These are phyloP conservation scores for Saccharomycopsis lassenensis DNA, from an alignment of 805 yeast genomes.

Conservation along the genomic window DNA sequence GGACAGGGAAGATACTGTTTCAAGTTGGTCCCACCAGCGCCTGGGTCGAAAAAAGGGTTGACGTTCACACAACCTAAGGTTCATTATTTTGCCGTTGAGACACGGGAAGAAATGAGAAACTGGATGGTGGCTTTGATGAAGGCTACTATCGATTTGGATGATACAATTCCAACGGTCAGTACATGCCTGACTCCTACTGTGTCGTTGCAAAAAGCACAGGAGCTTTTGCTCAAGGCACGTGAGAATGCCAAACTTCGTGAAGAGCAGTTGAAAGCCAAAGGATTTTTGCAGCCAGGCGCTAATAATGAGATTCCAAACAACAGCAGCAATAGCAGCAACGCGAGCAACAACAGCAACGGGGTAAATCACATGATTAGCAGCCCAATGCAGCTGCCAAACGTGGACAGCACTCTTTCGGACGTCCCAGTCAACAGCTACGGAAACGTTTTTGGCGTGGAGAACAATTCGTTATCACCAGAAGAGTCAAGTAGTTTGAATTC, in stretches of 20 bases:
- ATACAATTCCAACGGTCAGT: constrained; percentile 79
- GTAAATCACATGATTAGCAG: not conserved
- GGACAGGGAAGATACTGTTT: constrained; percentile 93
- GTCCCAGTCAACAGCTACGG: not conserved
- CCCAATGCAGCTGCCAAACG: constrained; percentile 1
- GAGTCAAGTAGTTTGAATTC: constrained; percentile 7
- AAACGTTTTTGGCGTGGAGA: constrained; percentile 2
- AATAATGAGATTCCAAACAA: not conserved
- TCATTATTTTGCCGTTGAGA: constrained; percentile 92
- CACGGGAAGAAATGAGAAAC: constrained; percentile 79
- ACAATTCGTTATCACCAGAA: constrained; percentile 6
- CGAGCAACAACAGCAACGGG: too few species aligned
- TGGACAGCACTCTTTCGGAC: constrained; percentile 1
- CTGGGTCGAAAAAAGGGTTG: constrained; percentile 89
- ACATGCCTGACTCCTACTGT: constrained; percentile 96
- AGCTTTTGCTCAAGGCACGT: constrained; percentile 69
- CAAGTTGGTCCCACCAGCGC: constrained; percentile 92
- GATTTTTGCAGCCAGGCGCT: constrained; percentile 16
- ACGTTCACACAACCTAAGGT: constrained; percentile 94
- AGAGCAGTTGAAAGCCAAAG: constrained; percentile 24
- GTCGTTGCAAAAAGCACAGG: constrained; percentile 78
- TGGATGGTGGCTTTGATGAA: constrained; percentile 95
- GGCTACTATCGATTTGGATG: constrained; percentile 94
- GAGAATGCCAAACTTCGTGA: constrained; percentile 55
- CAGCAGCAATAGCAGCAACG: not conserved